A percentile compares a stretch with the other conserved stretches of the same genome.
These are phyloP conservation scores for Penicillium subrubescens DNA, from an alignment of 495 filamentous ascomycete species.

Conservation along the genomic window DNA sequence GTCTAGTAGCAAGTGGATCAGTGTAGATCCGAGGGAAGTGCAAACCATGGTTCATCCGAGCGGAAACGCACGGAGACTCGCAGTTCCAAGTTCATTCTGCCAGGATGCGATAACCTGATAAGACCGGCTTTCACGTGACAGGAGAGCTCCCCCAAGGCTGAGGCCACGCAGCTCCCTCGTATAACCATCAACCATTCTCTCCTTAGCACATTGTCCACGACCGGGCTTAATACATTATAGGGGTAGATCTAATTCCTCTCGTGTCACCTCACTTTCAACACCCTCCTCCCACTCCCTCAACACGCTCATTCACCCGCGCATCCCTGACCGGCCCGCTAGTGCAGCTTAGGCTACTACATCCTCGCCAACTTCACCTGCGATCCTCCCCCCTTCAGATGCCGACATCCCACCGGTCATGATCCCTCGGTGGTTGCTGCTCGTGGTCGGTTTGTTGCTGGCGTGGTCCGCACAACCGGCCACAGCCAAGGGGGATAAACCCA, in stretches of 20 bases:
- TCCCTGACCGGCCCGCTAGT: constrained; percentile 25
- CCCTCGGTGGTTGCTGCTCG: constrained; percentile 42
- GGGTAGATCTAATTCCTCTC: neutral
- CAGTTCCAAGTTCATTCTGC: no score
- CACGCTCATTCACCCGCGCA: neutral
- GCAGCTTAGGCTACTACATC: constrained; percentile 11
- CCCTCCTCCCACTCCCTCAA: constrained; percentile 3
- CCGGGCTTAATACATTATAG: neutral
- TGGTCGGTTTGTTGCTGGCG: constrained; percentile 40
- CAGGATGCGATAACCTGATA: constrained; percentile 25
- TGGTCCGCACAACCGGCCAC: constrained; percentile 36
- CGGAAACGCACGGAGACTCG: neutral
- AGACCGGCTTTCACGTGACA: constrained; percentile 35
- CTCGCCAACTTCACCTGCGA: neutral
- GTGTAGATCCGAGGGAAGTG: constrained; percentile 3
- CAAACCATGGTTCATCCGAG: constrained; percentile 7
- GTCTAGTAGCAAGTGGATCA: neutral
- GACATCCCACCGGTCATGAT: constrained; percentile 39
- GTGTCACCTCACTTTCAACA: neutral
- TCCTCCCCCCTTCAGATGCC: constrained; percentile 37
- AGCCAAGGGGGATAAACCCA: constrained; percentile 53
- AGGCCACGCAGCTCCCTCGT: constrained; percentile 38
- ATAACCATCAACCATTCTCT: constrained; percentile 12
- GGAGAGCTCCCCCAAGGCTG: constrained; percentile 27
- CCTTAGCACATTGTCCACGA: constrained; percentile 8